phyloP scores from a whole-genome alignment of 495 filamentous ascomycete species.

The Hypomontagnella monticulosa region DNA sequence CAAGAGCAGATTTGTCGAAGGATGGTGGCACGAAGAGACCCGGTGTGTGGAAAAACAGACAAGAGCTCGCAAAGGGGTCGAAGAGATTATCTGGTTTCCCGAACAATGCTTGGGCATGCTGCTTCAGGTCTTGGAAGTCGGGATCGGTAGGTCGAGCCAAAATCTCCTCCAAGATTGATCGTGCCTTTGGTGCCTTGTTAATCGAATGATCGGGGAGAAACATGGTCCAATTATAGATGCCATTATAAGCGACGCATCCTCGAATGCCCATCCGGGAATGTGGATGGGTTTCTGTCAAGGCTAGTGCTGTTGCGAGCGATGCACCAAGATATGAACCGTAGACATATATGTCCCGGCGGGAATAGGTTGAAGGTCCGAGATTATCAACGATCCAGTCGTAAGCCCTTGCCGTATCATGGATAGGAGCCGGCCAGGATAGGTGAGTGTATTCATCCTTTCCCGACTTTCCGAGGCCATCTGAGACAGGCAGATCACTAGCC shows the following conservation, averaged over 20 bases:
- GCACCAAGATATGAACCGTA: slow-evolving; percentile 63
- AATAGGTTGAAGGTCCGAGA: slow-evolving; percentile 36
- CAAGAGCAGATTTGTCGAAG: slow-evolving; percentile 42
- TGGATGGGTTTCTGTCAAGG: slow-evolving; percentile 57
- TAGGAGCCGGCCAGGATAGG: slow-evolving; percentile 56
- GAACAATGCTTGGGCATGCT: slow-evolving; percentile 51
- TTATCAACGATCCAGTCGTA: slow-evolving; percentile 57
- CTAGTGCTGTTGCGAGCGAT: slow-evolving; percentile 57
- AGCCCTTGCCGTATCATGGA: slow-evolving; percentile 59
- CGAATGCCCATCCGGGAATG: slow-evolving; percentile 50
- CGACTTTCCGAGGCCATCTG: background rate
- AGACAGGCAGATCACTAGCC: background rate
- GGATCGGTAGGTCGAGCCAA: slow-evolving; percentile 24
- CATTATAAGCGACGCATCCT: slow-evolving; percentile 59
- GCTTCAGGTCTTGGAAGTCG: slow-evolving; percentile 39
- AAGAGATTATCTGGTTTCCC: slow-evolving; percentile 52
- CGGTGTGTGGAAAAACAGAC: slow-evolving; percentile 62
- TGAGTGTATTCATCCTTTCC: slow-evolving; percentile 23
- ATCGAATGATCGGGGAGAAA: slow-evolving; percentile 57
- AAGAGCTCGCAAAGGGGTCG: slow-evolving; percentile 63
- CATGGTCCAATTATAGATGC: slow-evolving; percentile 64
- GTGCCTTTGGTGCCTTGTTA: slow-evolving; percentile 31
- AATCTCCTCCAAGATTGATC: background rate
- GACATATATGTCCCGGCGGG: slow-evolving; percentile 54
- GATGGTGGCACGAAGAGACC: slow-evolving; percentile 50